Base-by-base conservation (phyloP, 192 early-diverging fungal species). In the Fimicolochytrium jonesii region DNA sequence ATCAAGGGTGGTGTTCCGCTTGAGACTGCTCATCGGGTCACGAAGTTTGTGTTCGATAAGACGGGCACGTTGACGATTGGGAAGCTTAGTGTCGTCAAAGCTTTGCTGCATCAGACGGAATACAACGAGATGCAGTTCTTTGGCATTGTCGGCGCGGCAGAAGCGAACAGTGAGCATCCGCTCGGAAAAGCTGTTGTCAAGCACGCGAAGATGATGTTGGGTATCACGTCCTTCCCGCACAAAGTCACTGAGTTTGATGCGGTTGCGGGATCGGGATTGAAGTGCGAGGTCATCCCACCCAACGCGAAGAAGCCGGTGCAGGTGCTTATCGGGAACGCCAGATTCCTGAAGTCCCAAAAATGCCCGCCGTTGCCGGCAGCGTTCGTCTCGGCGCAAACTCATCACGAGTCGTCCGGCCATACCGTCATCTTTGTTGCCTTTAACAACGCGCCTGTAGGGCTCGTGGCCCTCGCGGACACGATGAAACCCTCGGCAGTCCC, bases 11-110 rank as follows among this genome's bases (percentile, higher is more conserved):
- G 92, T 20, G 86, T 71, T 43, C 85, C 91, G 10, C 70, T 99
- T 44, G 92, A 94, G 60, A 79, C 77, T 4, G 91, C 91, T 5
- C 85, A 88, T 57, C 76, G 77, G 34, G 76, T 99, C 13, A 88
- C 86, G 64, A 91, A 88, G 49, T 77, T 97, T 0, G 88, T 97
- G 31, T 97, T 97, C 77, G 96, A 99, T 78, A 99, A 99, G 76
- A 99, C 96, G 7, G 96, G 94, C 36, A 99, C 96, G 0, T 66
- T 99, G 44, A 99, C 96, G 1, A 64, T 70, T 13, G 96, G 79
- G 13, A 71, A 77, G 47, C 54, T 84, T 66, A 45, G 47, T 2
- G 79, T 84, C 6, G 41, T 65, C 13, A 39, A 23, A 18, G 95
- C 96, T 1, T 63, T 66, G 7, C 93, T 73, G 3, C 62, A 76